phyloP scores from a whole-genome alignment of 2,329 filamentous ascomycete species.

The Beauveria rudraprayagi region DNA sequence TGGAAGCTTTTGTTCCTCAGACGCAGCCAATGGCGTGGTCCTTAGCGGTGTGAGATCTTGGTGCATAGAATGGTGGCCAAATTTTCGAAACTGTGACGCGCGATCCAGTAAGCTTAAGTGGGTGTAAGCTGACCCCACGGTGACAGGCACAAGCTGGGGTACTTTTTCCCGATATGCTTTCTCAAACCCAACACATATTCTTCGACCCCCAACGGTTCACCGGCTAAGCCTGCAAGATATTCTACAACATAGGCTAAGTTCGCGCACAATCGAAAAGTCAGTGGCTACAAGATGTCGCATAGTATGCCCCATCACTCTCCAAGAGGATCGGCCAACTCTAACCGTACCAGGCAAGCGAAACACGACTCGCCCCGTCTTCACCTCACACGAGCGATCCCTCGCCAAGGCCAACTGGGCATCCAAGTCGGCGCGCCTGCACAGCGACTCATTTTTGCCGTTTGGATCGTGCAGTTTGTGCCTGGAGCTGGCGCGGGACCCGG shows the following conservation, averaged over 20 bases:
- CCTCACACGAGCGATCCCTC: conserved; percentile 76
- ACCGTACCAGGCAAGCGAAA: conserved; percentile 63
- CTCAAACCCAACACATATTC: neutral
- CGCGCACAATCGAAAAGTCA: neutral
- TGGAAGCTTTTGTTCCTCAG: conserved; percentile 2
- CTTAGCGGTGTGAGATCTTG: neutral
- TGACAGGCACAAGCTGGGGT: neutral
- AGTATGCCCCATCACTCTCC: conserved; percentile 29
- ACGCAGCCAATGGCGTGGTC: conserved; percentile 9
- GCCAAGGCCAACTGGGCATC: conserved; percentile 77
- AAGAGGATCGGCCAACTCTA: conserved; percentile 2
- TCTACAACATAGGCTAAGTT: too few relatives aligned
- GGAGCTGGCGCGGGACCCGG: conserved; percentile 69
- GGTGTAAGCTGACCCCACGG: neutral
- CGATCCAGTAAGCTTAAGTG: neutral
- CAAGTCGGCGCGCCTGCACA: conserved; percentile 72
- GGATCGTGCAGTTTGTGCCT: conserved; percentile 84
- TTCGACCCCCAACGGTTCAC: neutral
- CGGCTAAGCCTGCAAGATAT: too few relatives aligned
- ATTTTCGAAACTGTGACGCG: neutral
- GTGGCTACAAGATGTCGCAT: conserved; percentile 25
- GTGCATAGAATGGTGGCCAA: neutral
- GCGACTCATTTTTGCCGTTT: conserved; percentile 89
- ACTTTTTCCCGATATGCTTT: neutral
- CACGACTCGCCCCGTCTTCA: conserved; percentile 88